These are phyloP conservation scores for Selaginella tamariscina DNA, from an alignment of 75 land plant genomes.

Conservation along the genomic window DNA sequence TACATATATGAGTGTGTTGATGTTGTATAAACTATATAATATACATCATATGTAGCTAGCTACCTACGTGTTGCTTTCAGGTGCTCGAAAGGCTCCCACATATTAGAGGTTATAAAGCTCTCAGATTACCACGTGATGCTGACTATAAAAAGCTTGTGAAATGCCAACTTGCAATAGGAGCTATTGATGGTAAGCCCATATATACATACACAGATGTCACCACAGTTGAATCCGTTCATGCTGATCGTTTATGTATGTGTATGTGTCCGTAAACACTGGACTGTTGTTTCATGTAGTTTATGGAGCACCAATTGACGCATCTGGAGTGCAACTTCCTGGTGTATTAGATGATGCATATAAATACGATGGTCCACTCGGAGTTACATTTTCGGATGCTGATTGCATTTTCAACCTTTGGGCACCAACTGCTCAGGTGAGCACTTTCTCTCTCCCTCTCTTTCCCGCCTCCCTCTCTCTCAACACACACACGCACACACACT, in stretches of 20 bases:
- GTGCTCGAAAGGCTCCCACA: conserved; percentile 72
- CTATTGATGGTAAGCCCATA: conserved; percentile 38
- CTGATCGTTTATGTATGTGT: not conserved
- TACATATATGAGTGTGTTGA: no score
- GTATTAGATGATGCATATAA: conserved; percentile 72
- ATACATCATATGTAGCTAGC: not conserved
- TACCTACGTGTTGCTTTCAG: conserved; percentile 23
- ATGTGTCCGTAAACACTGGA: not conserved
- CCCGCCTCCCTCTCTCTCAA: not conserved
- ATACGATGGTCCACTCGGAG: conserved; percentile 84
- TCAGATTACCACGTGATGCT: conserved; percentile 32
- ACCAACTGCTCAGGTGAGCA: conserved; percentile 77
- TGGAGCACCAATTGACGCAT: conserved; percentile 43
- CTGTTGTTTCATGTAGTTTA: conserved; percentile 23
- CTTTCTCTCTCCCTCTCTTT: conserved; percentile 9
- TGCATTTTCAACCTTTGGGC: conserved; percentile 79
- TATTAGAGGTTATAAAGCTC: conserved; percentile 44
- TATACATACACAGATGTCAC: not conserved
- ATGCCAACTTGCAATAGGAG: conserved; percentile 62
- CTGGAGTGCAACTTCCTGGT: conserved; percentile 87
- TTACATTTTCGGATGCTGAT: conserved; percentile 34
- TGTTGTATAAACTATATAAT: not conserved
- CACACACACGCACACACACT: not conserved
- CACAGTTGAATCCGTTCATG: no score
- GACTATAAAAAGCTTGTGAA: conserved; percentile 50